Base-by-base conservation (phyloP, 345 rosid genomes). In the Rhodamnia argentea region DNA sequence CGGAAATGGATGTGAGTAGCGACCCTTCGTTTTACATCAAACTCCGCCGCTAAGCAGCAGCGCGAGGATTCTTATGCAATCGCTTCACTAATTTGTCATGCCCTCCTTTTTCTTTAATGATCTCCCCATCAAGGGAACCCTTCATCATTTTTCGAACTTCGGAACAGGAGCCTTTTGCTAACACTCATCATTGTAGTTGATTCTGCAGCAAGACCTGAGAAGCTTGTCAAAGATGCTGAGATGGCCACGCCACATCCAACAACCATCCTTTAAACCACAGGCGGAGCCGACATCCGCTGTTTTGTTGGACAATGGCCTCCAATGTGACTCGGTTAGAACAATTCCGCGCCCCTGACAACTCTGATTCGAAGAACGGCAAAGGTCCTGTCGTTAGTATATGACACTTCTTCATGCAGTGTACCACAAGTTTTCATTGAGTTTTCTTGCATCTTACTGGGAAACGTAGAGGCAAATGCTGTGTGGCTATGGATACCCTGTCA, bases 211-310 rank as follows among this genome's bases (percentile, higher is more conserved):
- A 93, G 97, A 92, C 93, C 98, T 14, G 97, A 95, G 20, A 97
- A 89, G 82, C 88, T 93, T 82, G 96, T 93, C 51, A 95, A 89
- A 90, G 95, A 97, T 87, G 82, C 86, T 6, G 95, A 93, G 85
- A 95, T 97, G 95, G 90, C 92, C 22, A 91, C 94, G 29, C 98
- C 96, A 37, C 89, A 88, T 87, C 93, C 93, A 15, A 86, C 93
- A 53, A 95, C 98, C 5, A 86, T 92, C 37, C 91, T 96, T 82
- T 94, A 94, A 90, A 98, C 98, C 13, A 92, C 82, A 60, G 93
- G 90, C 26, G 99, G 98, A 58, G 99, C 94, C 88, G 95, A 96
- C 90, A 92, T 97, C 56, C 99, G 94, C 89, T 92, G 95, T 89
- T 97, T 97, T 89, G 88, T 91, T 96, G 96, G 54, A 90, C 86